A percentile compares a stretch with the other conserved stretches of the same genome.
phyloP scores from a whole-genome alignment of 192 early-diverging fungal genomes.

The Mortierella antarctica region DNA sequence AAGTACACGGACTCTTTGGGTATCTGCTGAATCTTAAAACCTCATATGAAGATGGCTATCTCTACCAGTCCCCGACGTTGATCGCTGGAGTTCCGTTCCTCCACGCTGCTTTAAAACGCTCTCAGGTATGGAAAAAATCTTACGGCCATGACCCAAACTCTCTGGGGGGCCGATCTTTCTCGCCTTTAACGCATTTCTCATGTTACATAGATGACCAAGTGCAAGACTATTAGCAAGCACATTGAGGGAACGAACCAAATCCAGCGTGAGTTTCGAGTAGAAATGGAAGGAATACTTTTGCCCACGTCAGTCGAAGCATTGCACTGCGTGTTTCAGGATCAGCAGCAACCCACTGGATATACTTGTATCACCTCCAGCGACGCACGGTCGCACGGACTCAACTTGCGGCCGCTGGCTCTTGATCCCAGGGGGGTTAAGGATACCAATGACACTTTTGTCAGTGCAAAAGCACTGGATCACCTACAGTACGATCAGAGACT shows the following conservation, averaged over 20 bases:
- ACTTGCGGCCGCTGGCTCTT: constrained; percentile 12
- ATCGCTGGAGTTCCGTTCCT: constrained; percentile 31
- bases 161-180: not conserved
- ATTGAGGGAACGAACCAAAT: constrained; percentile 30
- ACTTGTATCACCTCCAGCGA: constrained; percentile 18
- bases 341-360: constrained; percentile 18
- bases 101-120: constrained; percentile 30
- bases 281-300: constrained; percentile 30
- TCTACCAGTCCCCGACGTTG: constrained; percentile 37
- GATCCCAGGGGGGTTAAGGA: not conserved
- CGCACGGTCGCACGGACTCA: constrained; percentile 33
- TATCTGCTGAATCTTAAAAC: constrained; percentile 32
- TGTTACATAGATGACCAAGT: constrained; percentile 33
- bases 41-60: constrained; percentile 35
- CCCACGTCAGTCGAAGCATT: constrained; percentile 19
- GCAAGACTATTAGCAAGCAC: constrained; percentile 16
- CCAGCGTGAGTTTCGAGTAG: constrained; percentile 38
- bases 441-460: not conserved
- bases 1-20: constrained; percentile 38
- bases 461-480: constrained; percentile 37
- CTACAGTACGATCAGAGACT: constrained; percentile 8
- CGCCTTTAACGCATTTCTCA: not conserved
- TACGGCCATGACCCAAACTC: not conserved
- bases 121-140: constrained; percentile 8
- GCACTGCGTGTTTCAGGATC: not conserved